Evolutionary conservation across 2,329 filamentous ascomycete genomes (phyloP), one percentile per base, ranked within the genome.

Genomic region (Claviceps pazoutovae): DNA sequence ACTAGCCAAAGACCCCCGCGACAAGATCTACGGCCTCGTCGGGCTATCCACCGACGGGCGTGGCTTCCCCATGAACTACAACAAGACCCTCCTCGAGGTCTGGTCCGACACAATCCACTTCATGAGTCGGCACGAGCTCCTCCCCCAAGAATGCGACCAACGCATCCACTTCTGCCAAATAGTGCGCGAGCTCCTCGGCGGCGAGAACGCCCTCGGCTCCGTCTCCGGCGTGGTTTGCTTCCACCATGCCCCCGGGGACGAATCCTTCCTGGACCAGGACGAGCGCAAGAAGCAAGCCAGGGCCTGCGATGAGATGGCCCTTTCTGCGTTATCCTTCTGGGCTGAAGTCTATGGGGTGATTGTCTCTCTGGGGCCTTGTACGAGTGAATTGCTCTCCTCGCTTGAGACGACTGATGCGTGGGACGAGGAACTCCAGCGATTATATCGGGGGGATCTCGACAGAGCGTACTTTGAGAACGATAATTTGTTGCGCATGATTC

Each of bases 21-120:
- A 61, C 51, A 61, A 61, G 41, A 56, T 61, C 11, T 61, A 61
- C 52, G 60, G 59, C 26, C 53, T 59, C 9, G 55, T 61, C 2
- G 58, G 59, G 2, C 55, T 61, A 30, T 54, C 54, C 17, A 56
- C 55, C 4, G 56, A 57, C 45, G 54, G 51, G 17, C 50, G 52
- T 1, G 46, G 53, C 7, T 56, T 56, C 46, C 54, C 56, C n/a
- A 53, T 57, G 49, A 59, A 61, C 52, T 61, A 61, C 55, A 30
- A 50, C 41, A 60, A 59, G 45, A 56, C 57, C 13, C 47, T 60
- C 23, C 34, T 59, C 11, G 54, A 58, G 6, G 59, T 61, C n/a
- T 61, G 59, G 53, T 56, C 51, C 2, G 60, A 61, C 53, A 56
- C 53, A 14, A 49, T 57, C 46, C 41, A 51, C 21, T 57, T 57